These are phyloP conservation scores for Cryptosporidium baileyi DNA, from an alignment of 169 alveolate species.

Conservation along the genomic window DNA sequence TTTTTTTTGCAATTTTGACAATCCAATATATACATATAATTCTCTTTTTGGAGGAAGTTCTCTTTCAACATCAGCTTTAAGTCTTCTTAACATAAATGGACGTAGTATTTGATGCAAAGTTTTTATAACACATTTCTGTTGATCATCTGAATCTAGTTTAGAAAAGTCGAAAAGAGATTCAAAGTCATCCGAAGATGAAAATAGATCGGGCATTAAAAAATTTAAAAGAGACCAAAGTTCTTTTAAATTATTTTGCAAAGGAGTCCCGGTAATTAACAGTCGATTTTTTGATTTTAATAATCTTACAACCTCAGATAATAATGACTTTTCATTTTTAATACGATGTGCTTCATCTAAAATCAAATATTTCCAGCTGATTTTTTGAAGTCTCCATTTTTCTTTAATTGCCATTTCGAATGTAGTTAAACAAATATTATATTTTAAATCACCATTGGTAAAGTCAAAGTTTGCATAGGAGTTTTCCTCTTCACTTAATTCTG, in stretches of 20 bases:
- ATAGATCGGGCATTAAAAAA: conserved; percentile 87
- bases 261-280: conserved; percentile 89
- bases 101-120: conserved; percentile 83
- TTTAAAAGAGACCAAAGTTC: conserved; percentile 89
- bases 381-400: conserved; percentile 77
- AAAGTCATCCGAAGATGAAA: conserved; percentile 85
- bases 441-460: conserved; percentile 34
- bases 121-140: conserved; percentile 81
- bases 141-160: conserved; percentile 82
- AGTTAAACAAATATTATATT: conserved; percentile 87
- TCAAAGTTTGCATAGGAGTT: conserved; percentile 59
- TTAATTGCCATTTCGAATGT: conserved; percentile 86
- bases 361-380: conserved; percentile 83
- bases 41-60: conserved; percentile 88
- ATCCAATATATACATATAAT: conserved; percentile 83
- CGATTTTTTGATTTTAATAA: conserved; percentile 83
- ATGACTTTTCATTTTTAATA: conserved; percentile 87
- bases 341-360: conserved; percentile 92
- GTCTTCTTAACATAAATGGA: conserved; percentile 88
- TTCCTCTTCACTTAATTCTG: not conserved
- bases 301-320: conserved; percentile 81
- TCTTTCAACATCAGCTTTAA: conserved; percentile 87
- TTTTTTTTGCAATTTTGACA: conserved; percentile 81
- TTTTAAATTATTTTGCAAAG: conserved; percentile 87
- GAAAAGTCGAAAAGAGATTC: conserved; percentile 85